Base-by-base conservation (phyloP, 441 rosid genomes). In the Pelargonium citronellum region DNA sequence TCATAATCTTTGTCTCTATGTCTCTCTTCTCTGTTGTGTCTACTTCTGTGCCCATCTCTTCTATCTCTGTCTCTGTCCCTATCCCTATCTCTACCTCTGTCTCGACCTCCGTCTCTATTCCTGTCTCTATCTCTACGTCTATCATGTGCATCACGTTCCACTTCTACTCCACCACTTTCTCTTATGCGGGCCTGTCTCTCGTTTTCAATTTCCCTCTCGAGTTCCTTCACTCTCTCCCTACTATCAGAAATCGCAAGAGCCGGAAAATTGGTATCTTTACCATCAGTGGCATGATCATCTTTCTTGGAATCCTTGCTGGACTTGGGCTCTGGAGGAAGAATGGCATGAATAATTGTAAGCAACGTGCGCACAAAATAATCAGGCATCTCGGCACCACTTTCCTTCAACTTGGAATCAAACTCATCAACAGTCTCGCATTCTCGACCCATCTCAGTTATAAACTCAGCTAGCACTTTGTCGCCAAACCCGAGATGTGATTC, bases 301-400 rank as follows among this genome's bases (percentile, higher is more conserved):
- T 46, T 69, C 17, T 39, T 71, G 13, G 49, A 44, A 7, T 68
- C 79, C 71, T 51, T 78, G 49, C 82, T 83, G 0, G 79, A 77
- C 46, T 81, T 76, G 9, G 82, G 67, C 10, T 76, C 70, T 6
- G 87, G 88, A 5, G 95, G 91, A 66, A 86, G 80, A 69, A 89
- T 86, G 49, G 84, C 96, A 67, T 86, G 96, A 71, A 90, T 90
- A 10, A 84, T 82, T 5, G 82, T 83, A 19, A 90, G 74, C 34
- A 90, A 76, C 0, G 92, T 86, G 0, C 83, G 86, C 1, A 85
- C 96, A 72, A 90, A 85, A 68, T 88, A 90, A 80, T 90, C 96
- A 0, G 96, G 91, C 86, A 90, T 75, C 70, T 87, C 91, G 0
- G 94, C 91, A 0, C 89, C 94, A 24, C 74, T 74, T 41, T 82